Percentiles rank a stretch among this genome's conserved stretches.
These are phyloP conservation scores for Penicillium nucicola DNA, from an alignment of 495 filamentous ascomycete genomes.

Conservation along the genomic window DNA sequence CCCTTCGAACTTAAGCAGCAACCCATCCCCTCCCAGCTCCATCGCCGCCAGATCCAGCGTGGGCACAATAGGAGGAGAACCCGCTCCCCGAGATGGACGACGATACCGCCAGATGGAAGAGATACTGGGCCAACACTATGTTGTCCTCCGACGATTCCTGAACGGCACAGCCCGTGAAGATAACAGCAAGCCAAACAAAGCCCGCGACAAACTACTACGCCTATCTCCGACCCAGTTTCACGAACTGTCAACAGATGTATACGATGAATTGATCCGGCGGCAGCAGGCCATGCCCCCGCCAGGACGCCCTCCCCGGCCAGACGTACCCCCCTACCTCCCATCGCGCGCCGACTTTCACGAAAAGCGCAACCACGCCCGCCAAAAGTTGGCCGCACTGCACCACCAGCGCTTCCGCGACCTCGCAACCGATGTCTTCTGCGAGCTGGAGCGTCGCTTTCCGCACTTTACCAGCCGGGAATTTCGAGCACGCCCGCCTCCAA, in stretches of 20 bases:
- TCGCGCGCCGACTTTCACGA: constrained; percentile 89
- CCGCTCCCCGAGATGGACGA: constrained; percentile 54
- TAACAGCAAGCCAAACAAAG: constrained; percentile 75
- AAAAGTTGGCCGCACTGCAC: constrained; percentile 86
- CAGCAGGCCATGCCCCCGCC: constrained; percentile 62
- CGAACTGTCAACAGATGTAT: constrained; percentile 95
- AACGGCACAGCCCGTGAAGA: constrained; percentile 66
- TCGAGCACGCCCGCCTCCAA: constrained; percentile 45
- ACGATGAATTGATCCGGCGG: constrained; percentile 87
- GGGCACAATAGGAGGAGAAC: constrained; percentile 63
- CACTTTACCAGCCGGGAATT: constrained; percentile 66
- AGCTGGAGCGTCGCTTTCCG: constrained; percentile 87
- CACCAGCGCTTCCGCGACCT: constrained; percentile 82
- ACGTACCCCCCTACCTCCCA: constrained; percentile 67
- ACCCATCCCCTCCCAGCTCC: constrained; percentile 82
- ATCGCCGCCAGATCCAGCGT: constrained; percentile 72
- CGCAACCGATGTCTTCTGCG: constrained; percentile 92
- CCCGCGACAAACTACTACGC: constrained; percentile 86
- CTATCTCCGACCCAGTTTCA: constrained; percentile 91
- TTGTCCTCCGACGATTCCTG: constrained; percentile 74
- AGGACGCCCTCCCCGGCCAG: constrained; percentile 47
- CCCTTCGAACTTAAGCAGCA: constrained; percentile 48
- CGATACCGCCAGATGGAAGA: constrained; percentile 61
- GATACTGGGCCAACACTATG: constrained; percentile 75
- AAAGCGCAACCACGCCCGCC: constrained; percentile 92